Conservation (phyloP, 352 stramenopile genomes). For the Aphanomyces astaci region DNA sequence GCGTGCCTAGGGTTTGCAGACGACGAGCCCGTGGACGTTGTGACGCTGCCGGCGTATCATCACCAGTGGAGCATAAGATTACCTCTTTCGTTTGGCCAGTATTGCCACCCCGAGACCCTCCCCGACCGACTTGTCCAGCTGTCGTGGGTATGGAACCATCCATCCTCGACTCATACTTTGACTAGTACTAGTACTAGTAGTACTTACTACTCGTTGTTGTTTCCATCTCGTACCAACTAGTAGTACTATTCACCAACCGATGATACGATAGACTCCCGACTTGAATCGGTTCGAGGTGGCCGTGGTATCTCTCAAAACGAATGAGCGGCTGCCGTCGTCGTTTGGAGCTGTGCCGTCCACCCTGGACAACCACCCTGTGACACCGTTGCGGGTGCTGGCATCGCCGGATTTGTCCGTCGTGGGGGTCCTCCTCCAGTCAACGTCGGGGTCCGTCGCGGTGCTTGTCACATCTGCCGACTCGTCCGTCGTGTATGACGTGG, state of each 20-base stretch:
- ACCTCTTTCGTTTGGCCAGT: conserved; percentile 55
- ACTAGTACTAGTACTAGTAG: no score
- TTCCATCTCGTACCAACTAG: no score
- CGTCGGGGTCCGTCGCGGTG: background rate
- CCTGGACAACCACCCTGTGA: background rate
- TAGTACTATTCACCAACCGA: no score
- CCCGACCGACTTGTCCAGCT: conserved; percentile 41
- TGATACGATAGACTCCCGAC: background rate
- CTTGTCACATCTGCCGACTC: background rate
- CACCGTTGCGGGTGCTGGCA: background rate
- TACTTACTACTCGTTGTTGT: no score
- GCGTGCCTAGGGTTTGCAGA: background rate
- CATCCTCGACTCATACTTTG: no score
- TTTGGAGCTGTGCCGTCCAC: background rate
- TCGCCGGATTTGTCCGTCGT: background rate
- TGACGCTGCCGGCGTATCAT: background rate
- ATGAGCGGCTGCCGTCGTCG: background rate
- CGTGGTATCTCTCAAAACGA: conserved; percentile 4
- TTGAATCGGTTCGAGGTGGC: background rate
- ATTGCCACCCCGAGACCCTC: conserved; percentile 50
- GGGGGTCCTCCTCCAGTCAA: background rate
- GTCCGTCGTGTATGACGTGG: conserved; percentile 30
- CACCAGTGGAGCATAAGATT: conserved; percentile 25
- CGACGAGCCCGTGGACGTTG: background rate
- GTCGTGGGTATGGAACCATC: background rate